Percentiles rank a stretch among this genome's conserved stretches.
Evolutionary conservation across 2,329 filamentous ascomycete genomes (phyloP).

Genomic region (Fusarium pseudonygamai): DNA sequence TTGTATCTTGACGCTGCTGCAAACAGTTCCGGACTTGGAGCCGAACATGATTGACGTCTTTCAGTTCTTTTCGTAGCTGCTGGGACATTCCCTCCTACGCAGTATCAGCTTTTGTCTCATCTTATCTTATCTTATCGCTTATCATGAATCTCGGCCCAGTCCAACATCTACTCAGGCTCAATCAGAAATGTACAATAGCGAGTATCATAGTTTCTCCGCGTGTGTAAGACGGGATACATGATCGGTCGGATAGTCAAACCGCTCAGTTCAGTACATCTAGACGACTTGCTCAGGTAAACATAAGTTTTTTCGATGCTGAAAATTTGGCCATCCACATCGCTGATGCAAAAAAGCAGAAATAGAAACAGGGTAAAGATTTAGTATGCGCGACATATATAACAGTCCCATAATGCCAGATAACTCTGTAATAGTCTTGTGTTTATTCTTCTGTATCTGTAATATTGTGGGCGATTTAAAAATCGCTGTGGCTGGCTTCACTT

Average conservation of each 20-base stretch:
- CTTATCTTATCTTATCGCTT: neutral
- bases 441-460: neutral
- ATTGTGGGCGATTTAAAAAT: neutral
- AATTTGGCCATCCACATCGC: fast-evolving
- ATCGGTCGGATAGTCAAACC: fast-evolving
- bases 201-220: neutral
- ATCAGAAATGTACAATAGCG: fast-evolving
- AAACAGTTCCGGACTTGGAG: neutral
- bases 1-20: too few species aligned
- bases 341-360: too few species aligned
- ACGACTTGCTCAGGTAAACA: too few species aligned
- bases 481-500: neutral
- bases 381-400: too few species aligned
- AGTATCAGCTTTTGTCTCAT: fast-evolving
- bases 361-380: fast-evolving
- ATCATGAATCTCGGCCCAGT: neutral
- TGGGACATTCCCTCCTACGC: too few species aligned
- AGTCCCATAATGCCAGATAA: too few species aligned
- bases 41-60: fast-evolving
- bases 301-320: too few species aligned
- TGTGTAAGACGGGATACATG: fast-evolving
- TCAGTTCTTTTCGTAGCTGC: neutral
- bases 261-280: fast-evolving
- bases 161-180: fast-evolving
- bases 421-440: neutral